Evolutionary conservation across 305 asterid genomes (phyloP), one percentile per base, ranked within the genome.

Genomic region (Salvia sclarea): DNA sequence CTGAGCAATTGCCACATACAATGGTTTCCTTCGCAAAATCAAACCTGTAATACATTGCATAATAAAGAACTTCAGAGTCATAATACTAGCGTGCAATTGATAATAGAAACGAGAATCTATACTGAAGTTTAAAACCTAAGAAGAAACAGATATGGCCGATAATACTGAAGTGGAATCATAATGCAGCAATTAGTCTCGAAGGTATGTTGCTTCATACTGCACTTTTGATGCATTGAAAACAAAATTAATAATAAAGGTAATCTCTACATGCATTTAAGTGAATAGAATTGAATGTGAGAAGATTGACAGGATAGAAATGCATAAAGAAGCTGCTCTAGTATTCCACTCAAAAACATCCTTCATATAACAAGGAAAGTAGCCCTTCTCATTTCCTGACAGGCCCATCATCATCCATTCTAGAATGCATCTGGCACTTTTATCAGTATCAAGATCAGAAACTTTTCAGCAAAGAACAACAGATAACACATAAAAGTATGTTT

Each of bases 1-100:
- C 82, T 90, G 98, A 64, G 98, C 98, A 79, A 88, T 79, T 25
- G 94, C 83, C 49, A 85, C 94, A 57, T 86, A 90, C 62, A 92
- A 64, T 30, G 97, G 93, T 84, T 92, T 92, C 73, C 79, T 69
- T 57, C 83, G 88, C 76, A 86, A 70, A 89, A 86, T 81, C 47
- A 48, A 72, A 28, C 97, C 98, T 92, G 90, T 35, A 75, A 60
- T 25, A 64, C 56, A 70, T 64, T 28, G 33, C 33, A 79, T 1
- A 52, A 40, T 48, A 45, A 56, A 37, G 8, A 55, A 60, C 25
- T 55, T 50, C 53, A 38, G 64, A 20, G 20, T 22, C 37, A 12
- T 1, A 45, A 57, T 43, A 18, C 33, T 30, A 30, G 18, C n/a
- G 30, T 44, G 48, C 43, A 10, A 3, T 35, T 35, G 58, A 44